Percentiles rank a stretch among this genome's conserved stretches.
These are phyloP conservation scores for Geosmithia flava DNA, from an alignment of 2,329 filamentous ascomycete species.

Conservation along the genomic window DNA sequence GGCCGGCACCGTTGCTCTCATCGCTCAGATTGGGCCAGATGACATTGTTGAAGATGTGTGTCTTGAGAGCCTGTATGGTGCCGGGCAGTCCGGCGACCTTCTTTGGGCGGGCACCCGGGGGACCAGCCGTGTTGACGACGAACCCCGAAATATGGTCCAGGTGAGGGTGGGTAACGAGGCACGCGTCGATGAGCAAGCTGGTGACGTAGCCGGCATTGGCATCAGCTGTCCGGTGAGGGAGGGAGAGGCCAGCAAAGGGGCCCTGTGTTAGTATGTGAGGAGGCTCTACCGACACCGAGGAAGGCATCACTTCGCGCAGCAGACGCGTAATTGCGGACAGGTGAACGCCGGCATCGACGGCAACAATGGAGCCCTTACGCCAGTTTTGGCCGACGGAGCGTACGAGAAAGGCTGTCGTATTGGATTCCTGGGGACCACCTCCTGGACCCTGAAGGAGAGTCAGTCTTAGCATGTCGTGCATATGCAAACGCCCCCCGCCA, in stretches of 20 bases:
- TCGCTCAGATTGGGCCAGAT: slow-evolving; percentile 98
- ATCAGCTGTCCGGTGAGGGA: slow-evolving; percentile 52
- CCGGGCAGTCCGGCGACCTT: slow-evolving; percentile 73
- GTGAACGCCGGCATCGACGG: slow-evolving; percentile 90
- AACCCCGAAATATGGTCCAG: slow-evolving; percentile 88
- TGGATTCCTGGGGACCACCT: slow-evolving; percentile 82
- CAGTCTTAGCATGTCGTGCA: neutral
- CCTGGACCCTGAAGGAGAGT: slow-evolving; percentile 56
- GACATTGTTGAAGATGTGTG: slow-evolving; percentile 92
- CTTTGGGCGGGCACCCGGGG: slow-evolving; percentile 72
- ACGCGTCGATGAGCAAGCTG: slow-evolving; percentile 68
- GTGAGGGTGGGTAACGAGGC: slow-evolving; percentile 94
- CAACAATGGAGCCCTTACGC: slow-evolving; percentile 70
- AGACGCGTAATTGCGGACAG: slow-evolving; percentile 75
- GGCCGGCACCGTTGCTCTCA: slow-evolving; percentile 85
- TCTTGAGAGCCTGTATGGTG: slow-evolving; percentile 86
- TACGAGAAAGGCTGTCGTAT: slow-evolving; percentile 80
- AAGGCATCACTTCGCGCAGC: slow-evolving; percentile 43
- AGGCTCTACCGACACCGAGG: neutral
- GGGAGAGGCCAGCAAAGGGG: slow-evolving; percentile 67
- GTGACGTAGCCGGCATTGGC: slow-evolving; percentile 77
- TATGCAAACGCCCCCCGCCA: neutral
- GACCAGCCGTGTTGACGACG: slow-evolving; percentile 82
- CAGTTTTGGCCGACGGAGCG: slow-evolving; percentile 69
- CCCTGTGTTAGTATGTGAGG: slow-evolving; percentile 50